Evolutionary conservation across 139 green algal species (phyloP), one percentile per base, ranked within the genome.

Genomic region (Prasinococcaceae sp.): DNA sequence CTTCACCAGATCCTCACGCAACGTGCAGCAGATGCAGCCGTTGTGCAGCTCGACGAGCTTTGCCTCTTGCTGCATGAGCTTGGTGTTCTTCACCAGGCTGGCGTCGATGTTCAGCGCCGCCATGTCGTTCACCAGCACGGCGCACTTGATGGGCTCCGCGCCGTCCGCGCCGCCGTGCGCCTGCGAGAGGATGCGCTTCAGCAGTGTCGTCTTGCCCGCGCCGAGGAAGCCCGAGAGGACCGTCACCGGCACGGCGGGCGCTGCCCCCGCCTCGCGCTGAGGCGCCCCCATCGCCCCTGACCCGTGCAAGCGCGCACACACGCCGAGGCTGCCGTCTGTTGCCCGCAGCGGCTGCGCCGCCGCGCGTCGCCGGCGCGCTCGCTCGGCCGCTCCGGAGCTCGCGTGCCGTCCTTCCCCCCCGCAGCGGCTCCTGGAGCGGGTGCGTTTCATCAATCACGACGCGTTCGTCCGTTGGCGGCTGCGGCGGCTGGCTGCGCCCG

Each of bases 11-110:
- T 90, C 79, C 4, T 69, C 75, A 1, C 74, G 47, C 40, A 92
- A 66, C 47, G 76, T 85, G 65, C 82, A 92, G 70, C 82, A 92
- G 55, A 92, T 81, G 66, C 82, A 92, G 2, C 82, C 82, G 57
- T 92, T 92, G 22, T 62, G 60, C 5, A 81, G 58, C 65, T 85
- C 74, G 30, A 87, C 62, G 17, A 84, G 26, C 25, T 55, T 62
- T 47, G 66, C 52, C n/a, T 59, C n/a, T n/a, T n/a, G 30, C 9
- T 51, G 37, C 22, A 43, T 2, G 3, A 47, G 32, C 48, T 48
- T 49, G 9, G 19, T 40, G 2, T 37, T 47, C 16, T 6, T 4
- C 12, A 86, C 42, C 2, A 84, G 61, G n/a, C 60, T 25, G 4
- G 77, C 75, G 55, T 92, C 82, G n/a, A 92, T 76, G 50, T 92